A percentile compares a stretch with the other conserved stretches of the same genome.
These are phyloP conservation scores for Colletotrichum liaoningense DNA, from an alignment of 2,329 filamentous ascomycete genomes.

Conservation along the genomic window DNA sequence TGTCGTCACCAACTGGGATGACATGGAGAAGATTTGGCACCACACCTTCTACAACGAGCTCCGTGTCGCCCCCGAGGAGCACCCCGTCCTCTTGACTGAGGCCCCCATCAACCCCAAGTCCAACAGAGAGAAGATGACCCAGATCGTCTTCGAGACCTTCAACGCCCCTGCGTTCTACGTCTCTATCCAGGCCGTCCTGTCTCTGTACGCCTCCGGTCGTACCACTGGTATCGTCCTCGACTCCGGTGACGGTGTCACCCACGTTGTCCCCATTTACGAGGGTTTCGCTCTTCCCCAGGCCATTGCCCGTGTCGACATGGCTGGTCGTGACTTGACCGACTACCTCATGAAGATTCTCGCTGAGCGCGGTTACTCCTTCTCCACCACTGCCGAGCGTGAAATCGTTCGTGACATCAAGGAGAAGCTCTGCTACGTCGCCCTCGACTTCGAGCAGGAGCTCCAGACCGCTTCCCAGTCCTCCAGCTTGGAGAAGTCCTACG, in stretches of 20 bases:
- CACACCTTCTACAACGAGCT: slow-evolving; percentile 99
- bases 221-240: slow-evolving; percentile 99
- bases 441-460: slow-evolving; percentile 99
- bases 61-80: slow-evolving; percentile 99
- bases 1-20: slow-evolving; percentile 99
- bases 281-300: slow-evolving; percentile 99
- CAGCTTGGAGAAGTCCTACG: slow-evolving; percentile 99
- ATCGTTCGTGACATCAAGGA: slow-evolving; percentile 99
- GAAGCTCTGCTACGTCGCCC: slow-evolving; percentile 99
- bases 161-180: slow-evolving; percentile 99
- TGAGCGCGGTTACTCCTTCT: slow-evolving; percentile 99
- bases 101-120: slow-evolving; percentile 99
- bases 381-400: slow-evolving; percentile 99
- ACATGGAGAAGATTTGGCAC: slow-evolving; percentile 99
- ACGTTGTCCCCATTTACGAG: slow-evolving; percentile 99
- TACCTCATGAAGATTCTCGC: slow-evolving; percentile 99
- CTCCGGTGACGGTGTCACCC: slow-evolving; percentile 99
- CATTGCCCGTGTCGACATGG: slow-evolving; percentile 99
- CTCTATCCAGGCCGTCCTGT: slow-evolving; percentile 99
- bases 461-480: slow-evolving; percentile 99
- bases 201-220: slow-evolving; percentile 99
- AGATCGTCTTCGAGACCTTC: slow-evolving; percentile 99
- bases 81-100: slow-evolving; percentile 98
- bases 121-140: slow-evolving; percentile 99
- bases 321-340: slow-evolving; percentile 99